Evolutionary conservation across 2,329 filamentous ascomycete species (phyloP), one percentile per base, ranked within the genome.

Genomic region (Alternaria sp.): DNA sequence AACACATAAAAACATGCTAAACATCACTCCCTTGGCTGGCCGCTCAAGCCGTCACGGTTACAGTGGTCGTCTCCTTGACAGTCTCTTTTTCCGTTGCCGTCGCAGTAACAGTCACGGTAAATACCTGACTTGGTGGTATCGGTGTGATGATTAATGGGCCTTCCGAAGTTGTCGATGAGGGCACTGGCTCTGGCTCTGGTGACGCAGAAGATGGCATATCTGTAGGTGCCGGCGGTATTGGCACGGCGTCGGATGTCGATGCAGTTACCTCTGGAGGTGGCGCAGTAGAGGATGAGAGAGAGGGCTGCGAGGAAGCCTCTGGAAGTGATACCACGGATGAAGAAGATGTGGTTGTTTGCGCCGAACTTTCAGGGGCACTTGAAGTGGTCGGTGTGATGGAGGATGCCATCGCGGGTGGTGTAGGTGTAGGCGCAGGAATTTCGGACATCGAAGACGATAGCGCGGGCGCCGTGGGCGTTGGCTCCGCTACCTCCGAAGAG

Each of bases 51-150:
- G 66, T 70, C 16, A 69, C 71, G 36, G 65, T 72, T 7, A 68
- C 66, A 18, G 67, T 72, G 3, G 58, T 61, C 3, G 75, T 77
- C 42, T 67, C 71, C 1, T 65, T 74, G 2, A 71, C 65, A 0
- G 72, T 78, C 44, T 75, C 74, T 53, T 68, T 76, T 57, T 70
- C 71, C 5, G 69, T 77, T 34, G 64, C 64, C 6, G 73, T 76
- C 38, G 66, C 67, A 14, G 74, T 76, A 9, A 69, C 71, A 1
- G 75, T 78, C 16, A 78, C 64, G 0, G 75, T 77, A n/a, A 77
- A 75, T 0, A 77, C 62, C 57, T 75, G 74, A 43, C 66, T 72
- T 4, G 69, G 67, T 30, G 72, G 64, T 52, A 78, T 76, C 4
- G 73, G 74, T 18, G 72, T 75, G 12, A 76, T 71, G 32, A 77